A percentile compares a stretch with the other conserved stretches of the same genome.
These are phyloP conservation scores for Wickerhamiella spandovensis DNA, from an alignment of 805 yeast species.

Conservation along the genomic window DNA sequence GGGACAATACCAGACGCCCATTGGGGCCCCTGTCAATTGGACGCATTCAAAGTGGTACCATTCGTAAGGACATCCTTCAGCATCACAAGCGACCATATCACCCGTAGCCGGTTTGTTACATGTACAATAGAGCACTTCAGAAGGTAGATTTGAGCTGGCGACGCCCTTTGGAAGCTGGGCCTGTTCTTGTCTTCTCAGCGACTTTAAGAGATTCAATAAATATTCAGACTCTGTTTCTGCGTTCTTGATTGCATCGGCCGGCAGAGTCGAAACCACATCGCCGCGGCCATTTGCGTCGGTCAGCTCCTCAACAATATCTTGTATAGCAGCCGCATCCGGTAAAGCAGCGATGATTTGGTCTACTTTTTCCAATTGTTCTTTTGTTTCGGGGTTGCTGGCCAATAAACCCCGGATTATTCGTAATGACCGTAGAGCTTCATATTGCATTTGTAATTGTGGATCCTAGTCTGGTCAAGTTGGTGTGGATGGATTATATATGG, in stretches of 20 bases:
- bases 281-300: no score
- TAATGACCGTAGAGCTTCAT: not conserved
- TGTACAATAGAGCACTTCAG: constrained; percentile 28
- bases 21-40: constrained; percentile 65
- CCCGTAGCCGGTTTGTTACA: constrained; percentile 44
- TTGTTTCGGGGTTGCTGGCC: not conserved
- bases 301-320: no score
- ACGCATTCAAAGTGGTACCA: constrained; percentile 93
- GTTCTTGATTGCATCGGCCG: not conserved
- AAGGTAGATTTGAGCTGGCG: not conserved
- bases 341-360: constrained; percentile 2
- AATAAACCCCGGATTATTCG: not conserved
- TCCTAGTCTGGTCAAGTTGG: no score
- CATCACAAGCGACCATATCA: constrained; percentile 85
- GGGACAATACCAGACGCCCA: constrained; percentile 67
- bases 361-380: not conserved
- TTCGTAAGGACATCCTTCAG: constrained; percentile 60
- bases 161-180: not conserved
- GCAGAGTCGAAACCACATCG: no score
- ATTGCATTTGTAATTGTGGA: no score
- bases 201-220: not conserved
- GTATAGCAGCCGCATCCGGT: not conserved
- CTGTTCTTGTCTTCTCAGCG: not conserved
- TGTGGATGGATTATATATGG: not conserved
- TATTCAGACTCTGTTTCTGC: not conserved